These are phyloP conservation scores for Vigna nakashimae DNA, from an alignment of 306 rosid genomes.

Conservation along the genomic window DNA sequence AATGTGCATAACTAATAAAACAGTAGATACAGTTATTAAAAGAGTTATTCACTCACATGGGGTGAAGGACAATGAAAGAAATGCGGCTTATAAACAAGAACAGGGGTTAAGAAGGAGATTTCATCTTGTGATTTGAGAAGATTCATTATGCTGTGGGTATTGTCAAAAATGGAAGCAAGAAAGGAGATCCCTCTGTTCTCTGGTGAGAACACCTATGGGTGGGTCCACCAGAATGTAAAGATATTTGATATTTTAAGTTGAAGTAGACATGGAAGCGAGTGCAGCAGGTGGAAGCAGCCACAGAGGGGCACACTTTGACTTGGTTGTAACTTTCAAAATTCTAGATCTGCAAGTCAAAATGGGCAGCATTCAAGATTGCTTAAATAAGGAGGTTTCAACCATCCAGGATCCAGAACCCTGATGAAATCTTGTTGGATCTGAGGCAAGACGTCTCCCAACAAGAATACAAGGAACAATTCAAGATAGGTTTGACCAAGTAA, in stretches of 20 bases:
- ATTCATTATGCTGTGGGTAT: background rate
- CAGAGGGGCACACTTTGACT: background rate
- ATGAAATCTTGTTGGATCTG: background rate
- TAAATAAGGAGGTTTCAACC: background rate
- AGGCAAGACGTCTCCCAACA: background rate
- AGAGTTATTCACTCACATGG: background rate
- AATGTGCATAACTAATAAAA: background rate
- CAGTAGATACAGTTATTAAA: background rate
- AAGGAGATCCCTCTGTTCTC: background rate
- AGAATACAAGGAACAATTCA: slow-evolving; percentile 1
- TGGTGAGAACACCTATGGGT: background rate
- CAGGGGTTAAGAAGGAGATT: background rate
- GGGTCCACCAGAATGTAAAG: background rate
- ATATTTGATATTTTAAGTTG: slow-evolving; percentile 11
- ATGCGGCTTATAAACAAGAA: background rate
- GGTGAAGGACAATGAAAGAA: background rate
- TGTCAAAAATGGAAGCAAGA: background rate
- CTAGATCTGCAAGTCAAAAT: background rate
- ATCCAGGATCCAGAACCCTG: background rate
- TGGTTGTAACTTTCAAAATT: background rate
- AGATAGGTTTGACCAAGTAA: background rate
- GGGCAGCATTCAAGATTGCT: background rate
- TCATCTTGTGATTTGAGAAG: background rate
- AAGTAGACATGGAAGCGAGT: background rate
- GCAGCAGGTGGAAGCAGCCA: background rate